A percentile compares a stretch with the other conserved stretches of the same genome.
These are phyloP conservation scores for Lithocarpus polystachyus DNA, from an alignment of 306 rosid genomes.

Conservation along the genomic window DNA sequence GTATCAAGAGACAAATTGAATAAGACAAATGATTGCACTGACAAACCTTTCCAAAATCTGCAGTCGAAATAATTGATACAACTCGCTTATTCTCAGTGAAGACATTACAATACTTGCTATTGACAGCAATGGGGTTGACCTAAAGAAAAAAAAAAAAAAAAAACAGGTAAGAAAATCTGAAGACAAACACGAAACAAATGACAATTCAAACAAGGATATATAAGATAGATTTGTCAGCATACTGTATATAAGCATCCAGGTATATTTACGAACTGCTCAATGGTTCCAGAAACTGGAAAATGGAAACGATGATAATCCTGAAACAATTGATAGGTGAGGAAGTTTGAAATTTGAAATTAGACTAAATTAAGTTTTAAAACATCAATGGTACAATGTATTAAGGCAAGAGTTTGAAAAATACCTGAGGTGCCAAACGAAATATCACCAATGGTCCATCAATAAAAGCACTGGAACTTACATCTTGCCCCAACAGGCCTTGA, in stretches of 20 bases:
- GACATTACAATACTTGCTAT: slow-evolving; percentile 95
- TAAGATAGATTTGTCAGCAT: slow-evolving; percentile 27
- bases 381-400: neutral
- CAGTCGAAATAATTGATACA: slow-evolving; percentile 73
- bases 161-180: slow-evolving; percentile 14
- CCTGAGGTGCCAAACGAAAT: slow-evolving; percentile 99
- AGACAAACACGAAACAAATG: slow-evolving; percentile 1
- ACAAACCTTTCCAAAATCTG: slow-evolving; percentile 82
- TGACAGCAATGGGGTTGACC: slow-evolving; percentile 98
- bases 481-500: slow-evolving; percentile 85
- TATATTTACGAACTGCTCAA: slow-evolving; percentile 66
- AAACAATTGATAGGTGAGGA: slow-evolving; percentile 15
- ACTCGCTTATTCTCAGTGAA: slow-evolving; percentile 96
- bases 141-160: slow-evolving; percentile 25
- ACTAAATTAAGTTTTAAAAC: slow-evolving; percentile 10
- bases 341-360: slow-evolving; percentile 13
- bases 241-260: slow-evolving; percentile 95
- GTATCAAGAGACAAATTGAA: neutral
- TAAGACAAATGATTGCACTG: slow-evolving; percentile 22
- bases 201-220: slow-evolving; percentile 1
- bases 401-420: slow-evolving; percentile 24
- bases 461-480: slow-evolving; percentile 57
- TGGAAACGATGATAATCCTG: slow-evolving; percentile 99
- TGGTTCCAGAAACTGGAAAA: slow-evolving; percentile 73
- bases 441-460: slow-evolving; percentile 78